phyloP scores from a whole-genome alignment of 1,284 basidiomycete genomes.

The Schizophyllum amplum region DNA sequence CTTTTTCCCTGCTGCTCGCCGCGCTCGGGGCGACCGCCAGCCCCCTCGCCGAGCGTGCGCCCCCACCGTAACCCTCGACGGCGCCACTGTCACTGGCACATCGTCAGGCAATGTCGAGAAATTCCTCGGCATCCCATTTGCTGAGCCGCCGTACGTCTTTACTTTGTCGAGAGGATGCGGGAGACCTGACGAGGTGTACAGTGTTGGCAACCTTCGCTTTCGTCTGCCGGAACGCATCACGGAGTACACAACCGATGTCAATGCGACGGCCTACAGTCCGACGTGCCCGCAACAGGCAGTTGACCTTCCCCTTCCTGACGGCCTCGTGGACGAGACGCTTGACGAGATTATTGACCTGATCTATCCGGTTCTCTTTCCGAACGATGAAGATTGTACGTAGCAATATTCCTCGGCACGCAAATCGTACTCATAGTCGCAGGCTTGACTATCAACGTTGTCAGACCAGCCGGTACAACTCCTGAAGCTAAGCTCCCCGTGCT shows the following conservation, averaged over 20 bases:
- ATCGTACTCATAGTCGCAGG: constrained; percentile 26
- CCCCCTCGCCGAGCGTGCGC: constrained; percentile 14
- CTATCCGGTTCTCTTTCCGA: constrained; percentile 25
- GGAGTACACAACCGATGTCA: constrained; percentile 30
- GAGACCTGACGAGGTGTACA: constrained; percentile 12
- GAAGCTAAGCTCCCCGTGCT: constrained; percentile 45
- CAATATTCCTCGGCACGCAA: neutral
- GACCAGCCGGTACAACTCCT: constrained; percentile 30
- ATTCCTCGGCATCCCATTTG: constrained; percentile 48
- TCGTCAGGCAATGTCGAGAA: constrained; percentile 21
- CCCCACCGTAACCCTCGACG: constrained; percentile 29
- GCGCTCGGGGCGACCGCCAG: constrained; percentile 5
- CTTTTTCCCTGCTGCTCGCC: no score
- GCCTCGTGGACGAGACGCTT: constrained; percentile 24
- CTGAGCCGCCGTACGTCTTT: constrained; percentile 30
- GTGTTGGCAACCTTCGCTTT: constrained; percentile 39
- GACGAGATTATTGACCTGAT: constrained; percentile 29
- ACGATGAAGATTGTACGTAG: constrained; percentile 40
- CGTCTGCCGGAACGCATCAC: constrained; percentile 34
- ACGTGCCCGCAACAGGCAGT: constrained; percentile 43
- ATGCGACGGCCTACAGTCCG: constrained; percentile 35
- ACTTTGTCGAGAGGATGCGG: neutral
- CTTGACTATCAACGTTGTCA: constrained; percentile 49
- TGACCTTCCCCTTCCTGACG: constrained; percentile 23
- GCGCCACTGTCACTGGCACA: constrained; percentile 31